Conservation (phyloP, 306 rosid genomes). For the Cucurbita maxima region DNA sequence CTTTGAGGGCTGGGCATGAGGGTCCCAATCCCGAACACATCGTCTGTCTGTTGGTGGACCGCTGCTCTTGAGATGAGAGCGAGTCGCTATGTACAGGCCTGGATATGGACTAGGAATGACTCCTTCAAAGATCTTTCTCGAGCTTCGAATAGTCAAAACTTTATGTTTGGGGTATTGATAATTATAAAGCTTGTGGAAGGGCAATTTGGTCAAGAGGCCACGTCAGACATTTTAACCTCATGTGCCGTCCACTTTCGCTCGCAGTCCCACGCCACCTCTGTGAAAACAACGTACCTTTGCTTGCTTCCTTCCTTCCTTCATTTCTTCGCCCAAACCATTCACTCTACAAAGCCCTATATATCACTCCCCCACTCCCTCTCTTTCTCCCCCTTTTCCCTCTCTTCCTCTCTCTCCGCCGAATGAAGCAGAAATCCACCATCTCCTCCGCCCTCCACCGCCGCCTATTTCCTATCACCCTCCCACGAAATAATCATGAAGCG, state of each 20-base stretch:
- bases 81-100: no score
- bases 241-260: slow-evolving; percentile 39
- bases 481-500: slow-evolving; percentile 1
- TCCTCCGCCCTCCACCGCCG: background rate
- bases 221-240: slow-evolving; percentile 20
- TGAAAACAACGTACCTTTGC: slow-evolving; percentile 6
- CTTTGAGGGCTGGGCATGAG: no score
- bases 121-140: no score
- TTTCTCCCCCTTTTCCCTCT: background rate
- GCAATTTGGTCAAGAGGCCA: background rate
- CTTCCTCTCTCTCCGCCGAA: slow-evolving; percentile 18
- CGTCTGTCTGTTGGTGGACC: no score
- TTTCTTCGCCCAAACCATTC: background rate
- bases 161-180: no score
- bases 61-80: no score
- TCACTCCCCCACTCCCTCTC: background rate
- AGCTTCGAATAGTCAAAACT: no score
- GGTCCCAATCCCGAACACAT: no score
- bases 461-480: slow-evolving; percentile 3
- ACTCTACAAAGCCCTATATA: background rate
- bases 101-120: no score
- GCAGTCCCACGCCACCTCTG: background rate
- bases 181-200: background rate
- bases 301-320: background rate
- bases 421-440: slow-evolving; percentile 18